Evolutionary conservation across 106 monocot genomes (phyloP).

Genomic region (Agapanthus africanus): DNA sequence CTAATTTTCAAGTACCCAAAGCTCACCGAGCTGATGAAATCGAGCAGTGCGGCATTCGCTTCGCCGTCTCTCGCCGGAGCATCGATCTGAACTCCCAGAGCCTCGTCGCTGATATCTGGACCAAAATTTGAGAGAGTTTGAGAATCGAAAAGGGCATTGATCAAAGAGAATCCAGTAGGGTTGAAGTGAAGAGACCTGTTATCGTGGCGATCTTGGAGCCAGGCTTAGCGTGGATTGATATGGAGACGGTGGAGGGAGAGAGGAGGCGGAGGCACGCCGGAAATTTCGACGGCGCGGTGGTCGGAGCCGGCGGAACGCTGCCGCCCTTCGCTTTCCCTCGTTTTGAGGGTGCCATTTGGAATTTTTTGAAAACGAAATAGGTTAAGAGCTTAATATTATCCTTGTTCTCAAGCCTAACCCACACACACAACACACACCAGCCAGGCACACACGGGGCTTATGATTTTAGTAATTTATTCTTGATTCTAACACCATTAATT

Average conservation of each 20-base stretch:
- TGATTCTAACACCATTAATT: too few species aligned
- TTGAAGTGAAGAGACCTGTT: constrained; percentile 54
- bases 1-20: background rate
- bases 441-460: too few species aligned
- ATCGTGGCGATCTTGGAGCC: constrained; percentile 87
- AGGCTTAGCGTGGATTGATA: constrained; percentile 83
- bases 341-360: constrained; percentile 29
- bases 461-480: too few species aligned
- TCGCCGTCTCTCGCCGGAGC: constrained; percentile 95
- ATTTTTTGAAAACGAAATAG: too few species aligned
- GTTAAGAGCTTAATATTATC: too few species aligned
- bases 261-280: constrained; percentile 69
- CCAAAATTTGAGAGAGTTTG: background rate
- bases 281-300: constrained; percentile 11
- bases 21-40: constrained; percentile 70
- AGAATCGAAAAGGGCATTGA: background rate
- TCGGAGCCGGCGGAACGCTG: constrained; percentile 4
- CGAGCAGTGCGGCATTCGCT: constrained; percentile 78
- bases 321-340: constrained; percentile 45
- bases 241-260: constrained; percentile 61
- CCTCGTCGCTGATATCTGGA: constrained; percentile 71
- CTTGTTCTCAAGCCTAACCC: too few species aligned
- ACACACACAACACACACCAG: too few species aligned
- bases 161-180: background rate
- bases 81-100: constrained; percentile 81